phyloP scores from a whole-genome alignment of 2,329 filamentous ascomycete genomes.

The Neofusicoccum ribis region DNA sequence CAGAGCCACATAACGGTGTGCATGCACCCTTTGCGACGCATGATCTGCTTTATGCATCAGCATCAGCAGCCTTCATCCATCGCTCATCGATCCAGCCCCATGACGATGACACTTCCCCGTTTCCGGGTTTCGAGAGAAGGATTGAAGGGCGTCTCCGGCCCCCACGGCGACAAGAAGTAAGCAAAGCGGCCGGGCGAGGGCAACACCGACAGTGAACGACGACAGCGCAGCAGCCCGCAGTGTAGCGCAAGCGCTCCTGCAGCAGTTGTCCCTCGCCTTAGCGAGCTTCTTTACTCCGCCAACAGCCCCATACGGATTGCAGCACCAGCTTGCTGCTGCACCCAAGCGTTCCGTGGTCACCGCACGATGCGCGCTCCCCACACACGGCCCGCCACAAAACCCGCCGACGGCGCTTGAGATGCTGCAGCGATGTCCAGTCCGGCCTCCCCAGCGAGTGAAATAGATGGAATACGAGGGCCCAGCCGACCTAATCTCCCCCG shows the following conservation, averaged over 20 bases:
- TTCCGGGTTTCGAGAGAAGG: neutral
- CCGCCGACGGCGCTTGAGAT: neutral
- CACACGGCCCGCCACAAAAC: too few relatives aligned
- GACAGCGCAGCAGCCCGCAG: too few relatives aligned
- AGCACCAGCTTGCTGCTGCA: neutral
- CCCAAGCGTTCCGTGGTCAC: neutral
- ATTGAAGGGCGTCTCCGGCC: neutral
- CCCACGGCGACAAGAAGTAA: neutral
- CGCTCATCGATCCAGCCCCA: neutral
- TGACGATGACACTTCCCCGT: neutral
- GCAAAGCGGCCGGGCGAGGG: neutral
- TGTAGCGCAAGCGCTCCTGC: neutral
- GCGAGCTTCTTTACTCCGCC: neutral
- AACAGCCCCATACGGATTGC: neutral
- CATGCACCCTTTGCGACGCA: neutral
- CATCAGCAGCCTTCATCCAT: neutral
- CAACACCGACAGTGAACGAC: too few relatives aligned
- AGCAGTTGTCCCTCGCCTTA: neutral
- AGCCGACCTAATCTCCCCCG: neutral
- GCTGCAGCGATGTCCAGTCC: neutral
- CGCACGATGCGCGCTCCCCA: neutral
- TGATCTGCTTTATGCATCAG: neutral
- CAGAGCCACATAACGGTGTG: constrained; percentile 2
- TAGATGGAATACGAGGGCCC: constrained; percentile 5
- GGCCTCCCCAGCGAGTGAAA: neutral